Percentiles rank a stretch among this genome's conserved stretches.
phyloP scores from a whole-genome alignment of 805 yeast genomes.

The Danielozyma ontarioensis region DNA sequence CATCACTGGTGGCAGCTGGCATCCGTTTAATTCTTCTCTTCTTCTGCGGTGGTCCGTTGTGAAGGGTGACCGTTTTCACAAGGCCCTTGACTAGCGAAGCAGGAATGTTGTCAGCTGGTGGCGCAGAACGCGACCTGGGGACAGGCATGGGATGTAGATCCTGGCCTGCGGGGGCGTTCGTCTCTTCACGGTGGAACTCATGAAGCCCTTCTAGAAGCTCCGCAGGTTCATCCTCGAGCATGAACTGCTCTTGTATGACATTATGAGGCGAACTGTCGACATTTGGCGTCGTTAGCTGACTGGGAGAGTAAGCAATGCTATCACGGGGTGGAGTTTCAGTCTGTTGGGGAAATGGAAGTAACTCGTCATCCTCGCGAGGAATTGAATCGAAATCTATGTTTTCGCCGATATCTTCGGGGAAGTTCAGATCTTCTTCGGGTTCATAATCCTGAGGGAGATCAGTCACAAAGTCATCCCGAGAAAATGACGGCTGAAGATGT shows the following conservation, averaged over 20 bases:
- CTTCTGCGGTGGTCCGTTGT: conserved; percentile 3
- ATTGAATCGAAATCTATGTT: no score
- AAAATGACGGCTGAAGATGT: background rate
- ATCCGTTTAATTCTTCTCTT: conserved; percentile 4
- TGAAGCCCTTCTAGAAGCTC: conserved; percentile 2
- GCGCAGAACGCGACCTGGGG: no score
- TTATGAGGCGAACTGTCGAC: conserved; percentile 2
- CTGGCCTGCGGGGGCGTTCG: no score
- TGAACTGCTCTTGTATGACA: conserved; percentile 8
- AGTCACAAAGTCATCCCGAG: background rate
- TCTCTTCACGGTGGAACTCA: conserved; percentile 1
- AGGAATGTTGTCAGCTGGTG: conserved; percentile 4
- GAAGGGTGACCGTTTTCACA: conserved; percentile 6
- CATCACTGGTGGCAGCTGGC: conserved; percentile 9
- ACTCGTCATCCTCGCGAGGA: no score
- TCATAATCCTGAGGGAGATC: background rate
- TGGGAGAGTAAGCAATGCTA: background rate
- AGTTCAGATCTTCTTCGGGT: background rate
- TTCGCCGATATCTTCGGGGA: background rate
- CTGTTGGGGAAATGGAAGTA: no score
- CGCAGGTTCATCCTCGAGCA: conserved; percentile 5
- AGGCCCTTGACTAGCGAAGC: conserved; percentile 12
- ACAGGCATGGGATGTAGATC: no score
- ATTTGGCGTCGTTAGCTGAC: conserved; percentile 1
- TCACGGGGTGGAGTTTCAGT: no score